These are phyloP conservation scores for Mycena alexandri DNA, from an alignment of 768 basidiomycete species.

Conservation along the genomic window DNA sequence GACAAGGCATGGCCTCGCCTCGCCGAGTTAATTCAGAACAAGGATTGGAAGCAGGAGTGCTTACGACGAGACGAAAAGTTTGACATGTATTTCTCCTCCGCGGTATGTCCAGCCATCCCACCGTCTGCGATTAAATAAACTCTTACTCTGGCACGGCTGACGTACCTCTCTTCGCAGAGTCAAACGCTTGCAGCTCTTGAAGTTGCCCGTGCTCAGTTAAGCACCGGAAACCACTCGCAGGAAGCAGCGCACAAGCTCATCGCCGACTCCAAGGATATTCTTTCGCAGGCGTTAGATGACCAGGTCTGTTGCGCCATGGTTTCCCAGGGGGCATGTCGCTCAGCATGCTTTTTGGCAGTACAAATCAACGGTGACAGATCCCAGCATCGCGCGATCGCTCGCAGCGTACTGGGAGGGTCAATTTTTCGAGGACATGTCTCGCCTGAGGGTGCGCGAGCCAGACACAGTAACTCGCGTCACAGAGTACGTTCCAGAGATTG, in stretches of 20 bases:
- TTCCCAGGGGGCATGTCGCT: slow-evolving; percentile 16
- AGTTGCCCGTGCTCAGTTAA: slow-evolving; percentile 59
- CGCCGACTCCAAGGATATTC: slow-evolving; percentile 80
- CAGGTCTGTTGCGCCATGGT: slow-evolving; percentile 61
- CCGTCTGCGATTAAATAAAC: slow-evolving; percentile 32
- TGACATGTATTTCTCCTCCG: slow-evolving; percentile 85
- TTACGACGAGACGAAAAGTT: slow-evolving; percentile 91
- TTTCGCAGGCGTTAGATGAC: slow-evolving; percentile 79
- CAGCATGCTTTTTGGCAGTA: slow-evolving; percentile 58
- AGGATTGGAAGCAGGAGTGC: slow-evolving; percentile 77
- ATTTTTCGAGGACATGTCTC: slow-evolving; percentile 93
- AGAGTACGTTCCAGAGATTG: slow-evolving; percentile 97
- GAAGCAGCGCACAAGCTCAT: slow-evolving; percentile 71
- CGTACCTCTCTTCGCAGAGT: slow-evolving; percentile 52
- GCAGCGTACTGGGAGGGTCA: slow-evolving; percentile 90
- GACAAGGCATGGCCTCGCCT: slow-evolving; percentile 69
- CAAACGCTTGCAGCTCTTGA: slow-evolving; percentile 65
- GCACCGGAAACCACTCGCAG: slow-evolving; percentile 53
- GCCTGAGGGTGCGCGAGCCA: slow-evolving; percentile 88
- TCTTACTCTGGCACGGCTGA: slow-evolving; percentile 35
- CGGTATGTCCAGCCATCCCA: slow-evolving; percentile 63
- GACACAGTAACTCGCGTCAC: slow-evolving; percentile 95
- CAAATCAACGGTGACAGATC: slow-evolving; percentile 87
- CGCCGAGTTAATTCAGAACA: slow-evolving; percentile 61
- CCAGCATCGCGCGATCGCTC: slow-evolving; percentile 83